These are phyloP conservation scores for Heliamphora exappendiculata DNA, from an alignment of 148 eudicot species.

Conservation along the genomic window DNA sequence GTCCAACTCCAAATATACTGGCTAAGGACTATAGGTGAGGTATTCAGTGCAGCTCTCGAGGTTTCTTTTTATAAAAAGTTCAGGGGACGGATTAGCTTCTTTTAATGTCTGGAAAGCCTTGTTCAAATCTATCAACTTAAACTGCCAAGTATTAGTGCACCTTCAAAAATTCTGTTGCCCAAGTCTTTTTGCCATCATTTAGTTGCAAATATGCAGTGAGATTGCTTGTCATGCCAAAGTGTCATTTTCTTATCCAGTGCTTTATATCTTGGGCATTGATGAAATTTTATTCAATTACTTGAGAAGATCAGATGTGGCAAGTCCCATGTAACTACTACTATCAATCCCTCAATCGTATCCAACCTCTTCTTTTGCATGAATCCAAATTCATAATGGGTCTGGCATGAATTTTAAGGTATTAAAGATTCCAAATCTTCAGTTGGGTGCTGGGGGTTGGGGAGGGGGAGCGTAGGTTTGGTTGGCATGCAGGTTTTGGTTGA, in stretches of 20 bases:
- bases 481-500: background rate
- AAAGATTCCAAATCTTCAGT: background rate
- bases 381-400: too few relatives aligned
- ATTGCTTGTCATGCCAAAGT: background rate
- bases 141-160: too few relatives aligned
- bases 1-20: slow-evolving; percentile 60
- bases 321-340: too few relatives aligned
- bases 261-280: background rate
- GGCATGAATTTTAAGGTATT: background rate
- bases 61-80: too few relatives aligned
- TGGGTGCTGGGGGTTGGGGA: background rate
- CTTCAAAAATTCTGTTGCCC: background rate
- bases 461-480: background rate
- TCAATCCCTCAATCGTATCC: too few relatives aligned
- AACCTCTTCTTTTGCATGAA: too few relatives aligned
- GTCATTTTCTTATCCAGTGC: background rate
- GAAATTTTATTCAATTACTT: too few relatives aligned
- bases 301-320: too few relatives aligned
- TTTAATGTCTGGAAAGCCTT: too few relatives aligned
- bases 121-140: too few relatives aligned
- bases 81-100: too few relatives aligned
- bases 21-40: slow-evolving; percentile 74
- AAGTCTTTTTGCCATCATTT: background rate
- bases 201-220: background rate
- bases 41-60: background rate